Conservation (phyloP, 2,329 filamentous ascomycete genomes). For the Fusarium metavorans region DNA sequence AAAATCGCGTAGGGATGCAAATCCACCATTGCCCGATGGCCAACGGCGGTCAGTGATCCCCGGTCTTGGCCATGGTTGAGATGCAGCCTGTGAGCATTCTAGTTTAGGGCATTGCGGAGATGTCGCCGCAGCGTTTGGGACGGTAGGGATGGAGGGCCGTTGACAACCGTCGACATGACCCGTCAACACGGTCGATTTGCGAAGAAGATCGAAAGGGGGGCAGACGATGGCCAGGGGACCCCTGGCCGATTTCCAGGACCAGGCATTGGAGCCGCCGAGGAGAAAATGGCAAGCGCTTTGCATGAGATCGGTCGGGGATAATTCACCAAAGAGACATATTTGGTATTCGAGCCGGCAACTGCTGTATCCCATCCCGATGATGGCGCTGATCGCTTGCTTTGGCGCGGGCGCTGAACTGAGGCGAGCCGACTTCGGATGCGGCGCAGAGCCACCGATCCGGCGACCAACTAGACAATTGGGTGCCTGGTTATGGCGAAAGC, state of each 20-base stretch:
- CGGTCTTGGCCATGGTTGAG: conserved; percentile 11
- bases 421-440: conserved; percentile 28
- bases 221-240: conserved; percentile 13
- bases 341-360: conserved; percentile 31
- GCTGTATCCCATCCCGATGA: conserved; percentile 37
- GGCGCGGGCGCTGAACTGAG: conserved; percentile 33
- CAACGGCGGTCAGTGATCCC: conserved; percentile 6
- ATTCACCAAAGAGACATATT: conserved; percentile 36
- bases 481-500: background rate
- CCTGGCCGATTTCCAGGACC: conserved; percentile 2
- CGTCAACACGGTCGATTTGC: conserved; percentile 38
- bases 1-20: conserved; percentile 15
- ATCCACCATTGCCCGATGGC: conserved; percentile 9
- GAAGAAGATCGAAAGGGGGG: conserved; percentile 36
- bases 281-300: conserved; percentile 26
- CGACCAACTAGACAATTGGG: background rate
- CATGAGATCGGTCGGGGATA: conserved; percentile 41
- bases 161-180: conserved; percentile 12
- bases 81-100: conserved; percentile 12
- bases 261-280: conserved; percentile 14
- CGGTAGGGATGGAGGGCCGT: conserved; percentile 11
- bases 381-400: conserved; percentile 37
- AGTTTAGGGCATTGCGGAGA: conserved; percentile 17
- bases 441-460: background rate
- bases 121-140: background rate